A percentile compares a stretch with the other conserved stretches of the same genome.
Evolutionary conservation across 768 basidiomycete species (phyloP).

Genomic region (Dictyophora rubrovolvata): DNA sequence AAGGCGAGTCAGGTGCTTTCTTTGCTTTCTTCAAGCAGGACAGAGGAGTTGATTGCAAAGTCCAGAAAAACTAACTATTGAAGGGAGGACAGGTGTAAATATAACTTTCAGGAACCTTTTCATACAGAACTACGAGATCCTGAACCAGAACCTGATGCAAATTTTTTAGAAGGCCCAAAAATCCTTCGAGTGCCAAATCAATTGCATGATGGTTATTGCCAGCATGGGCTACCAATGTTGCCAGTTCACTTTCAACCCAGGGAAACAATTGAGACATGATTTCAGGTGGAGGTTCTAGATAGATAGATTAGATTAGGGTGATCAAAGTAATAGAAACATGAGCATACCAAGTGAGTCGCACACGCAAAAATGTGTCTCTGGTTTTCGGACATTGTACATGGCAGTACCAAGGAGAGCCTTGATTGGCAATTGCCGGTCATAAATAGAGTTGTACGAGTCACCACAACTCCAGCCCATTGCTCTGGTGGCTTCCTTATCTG

Average conservation of each 20-base stretch:
- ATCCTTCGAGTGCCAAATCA: slow-evolving; percentile 21
- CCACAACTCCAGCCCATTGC: slow-evolving; percentile 23
- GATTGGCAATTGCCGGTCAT: slow-evolving; percentile 22
- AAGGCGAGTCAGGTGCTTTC: slow-evolving; percentile 12
- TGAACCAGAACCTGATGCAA: slow-evolving; percentile 24
- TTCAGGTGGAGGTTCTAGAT: slow-evolving; percentile 17
- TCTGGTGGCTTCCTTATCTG: slow-evolving; percentile 18
- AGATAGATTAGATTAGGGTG: not conserved
- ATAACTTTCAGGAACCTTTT: slow-evolving; percentile 11
- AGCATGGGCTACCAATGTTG: slow-evolving; percentile 3
- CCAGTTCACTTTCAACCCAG: slow-evolving; percentile 19
- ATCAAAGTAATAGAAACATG: not conserved
- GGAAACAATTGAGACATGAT: slow-evolving; percentile 17
- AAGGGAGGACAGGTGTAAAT: slow-evolving; percentile 22
- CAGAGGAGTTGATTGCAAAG: slow-evolving; percentile 12
- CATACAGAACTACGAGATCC: slow-evolving; percentile 24
- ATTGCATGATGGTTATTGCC: slow-evolving; percentile 6
- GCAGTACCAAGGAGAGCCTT: slow-evolving; percentile 24
- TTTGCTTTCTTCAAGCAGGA: slow-evolving; percentile 14
- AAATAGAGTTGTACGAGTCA: slow-evolving; percentile 19
- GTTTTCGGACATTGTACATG: slow-evolving; percentile 20
- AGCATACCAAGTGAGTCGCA: slow-evolving; percentile 17
- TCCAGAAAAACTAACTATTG: slow-evolving; percentile 16
- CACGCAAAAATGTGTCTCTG: slow-evolving; percentile 19
- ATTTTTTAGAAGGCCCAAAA: slow-evolving; percentile 19